Percentiles rank a stretch among this genome's conserved stretches.
These are phyloP conservation scores for Thermochaetoides dissita DNA, from an alignment of 2,329 filamentous ascomycete genomes.

Conservation along the genomic window DNA sequence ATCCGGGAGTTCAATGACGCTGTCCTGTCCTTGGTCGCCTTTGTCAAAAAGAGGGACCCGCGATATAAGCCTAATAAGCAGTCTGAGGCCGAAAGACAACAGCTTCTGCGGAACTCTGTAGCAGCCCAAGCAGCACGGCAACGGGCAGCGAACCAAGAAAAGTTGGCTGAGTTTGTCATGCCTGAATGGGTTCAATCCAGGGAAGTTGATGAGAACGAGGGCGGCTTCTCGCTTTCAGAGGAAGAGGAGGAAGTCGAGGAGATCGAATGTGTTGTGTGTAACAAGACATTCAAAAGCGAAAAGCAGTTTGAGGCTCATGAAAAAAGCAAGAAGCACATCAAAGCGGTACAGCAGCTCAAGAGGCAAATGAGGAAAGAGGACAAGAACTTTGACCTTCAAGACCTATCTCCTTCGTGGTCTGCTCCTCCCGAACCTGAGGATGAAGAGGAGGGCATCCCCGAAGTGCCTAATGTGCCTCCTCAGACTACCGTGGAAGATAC, in stretches of 20 bases:
- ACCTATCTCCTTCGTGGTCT: background rate
- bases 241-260: slow-evolving; percentile 43
- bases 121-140: slow-evolving; percentile 74
- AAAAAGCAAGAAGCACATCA: slow-evolving; percentile 90
- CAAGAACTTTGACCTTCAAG: slow-evolving; percentile 37
- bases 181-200: slow-evolving; percentile 63
- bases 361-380: slow-evolving; percentile 76
- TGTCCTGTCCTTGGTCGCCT: slow-evolving; percentile 70
- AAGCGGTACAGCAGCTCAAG: slow-evolving; percentile 66
- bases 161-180: slow-evolving; percentile 48
- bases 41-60: slow-evolving; percentile 83
- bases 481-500: background rate
- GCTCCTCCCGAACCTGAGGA: background rate
- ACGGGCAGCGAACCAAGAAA: slow-evolving; percentile 67
- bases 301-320: slow-evolving; percentile 86
- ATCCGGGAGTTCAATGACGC: slow-evolving; percentile 85
- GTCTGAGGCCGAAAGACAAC: slow-evolving; percentile 68
- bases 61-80: slow-evolving; percentile 66
- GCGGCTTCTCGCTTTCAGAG: slow-evolving; percentile 45
- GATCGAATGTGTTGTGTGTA: slow-evolving; percentile 65
- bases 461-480: no score
- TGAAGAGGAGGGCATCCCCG: background rate
- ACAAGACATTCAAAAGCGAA: slow-evolving; percentile 75
- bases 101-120: slow-evolving; percentile 60
- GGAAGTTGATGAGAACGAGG: slow-evolving; percentile 35